Percentiles rank a stretch among this genome's conserved stretches.
These are phyloP conservation scores for Penicillium steckii DNA, from an alignment of 495 filamentous ascomycete genomes.

Conservation along the genomic window DNA sequence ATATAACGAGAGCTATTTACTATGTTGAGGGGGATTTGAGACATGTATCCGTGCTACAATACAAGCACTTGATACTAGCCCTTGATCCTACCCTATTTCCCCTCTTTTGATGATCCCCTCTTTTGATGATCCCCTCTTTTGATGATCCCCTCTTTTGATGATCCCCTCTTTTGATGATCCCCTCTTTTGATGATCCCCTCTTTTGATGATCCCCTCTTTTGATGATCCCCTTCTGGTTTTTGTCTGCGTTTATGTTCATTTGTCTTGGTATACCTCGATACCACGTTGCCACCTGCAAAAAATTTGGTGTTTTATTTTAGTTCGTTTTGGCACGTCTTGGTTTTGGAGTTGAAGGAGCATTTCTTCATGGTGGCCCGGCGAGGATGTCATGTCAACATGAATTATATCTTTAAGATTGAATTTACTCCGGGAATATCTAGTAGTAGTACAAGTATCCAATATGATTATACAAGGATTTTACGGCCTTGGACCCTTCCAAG, in stretches of 20 bases:
- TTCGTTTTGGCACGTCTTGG: neutral
- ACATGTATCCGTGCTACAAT: too few relatives aligned
- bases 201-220: neutral
- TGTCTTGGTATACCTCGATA: neutral
- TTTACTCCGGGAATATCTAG: neutral
- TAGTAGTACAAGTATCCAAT: too few relatives aligned
- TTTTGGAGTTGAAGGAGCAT: conserved; percentile 5
- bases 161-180: neutral
- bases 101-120: neutral
- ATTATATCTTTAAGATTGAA: conserved; percentile 2
- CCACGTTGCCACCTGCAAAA: conserved; percentile 6
- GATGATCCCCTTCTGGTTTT: neutral
- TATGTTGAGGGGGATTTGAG: neutral
- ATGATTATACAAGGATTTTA: too few relatives aligned
- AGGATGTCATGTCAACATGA: neutral
- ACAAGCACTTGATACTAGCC: too few relatives aligned
- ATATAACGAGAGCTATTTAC: neutral
- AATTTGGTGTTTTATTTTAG: conserved; percentile 6
- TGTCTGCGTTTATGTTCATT: neutral
- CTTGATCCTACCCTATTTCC: too few relatives aligned
- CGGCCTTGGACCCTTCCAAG: too few relatives aligned
- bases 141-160: too few relatives aligned
- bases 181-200: neutral
- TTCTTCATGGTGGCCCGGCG: neutral
- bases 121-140: neutral